Evolutionary conservation across 2,329 filamentous ascomycete genomes (phyloP), one percentile per base, ranked within the genome.

Genomic region (Plectosphaerella sp.): DNA sequence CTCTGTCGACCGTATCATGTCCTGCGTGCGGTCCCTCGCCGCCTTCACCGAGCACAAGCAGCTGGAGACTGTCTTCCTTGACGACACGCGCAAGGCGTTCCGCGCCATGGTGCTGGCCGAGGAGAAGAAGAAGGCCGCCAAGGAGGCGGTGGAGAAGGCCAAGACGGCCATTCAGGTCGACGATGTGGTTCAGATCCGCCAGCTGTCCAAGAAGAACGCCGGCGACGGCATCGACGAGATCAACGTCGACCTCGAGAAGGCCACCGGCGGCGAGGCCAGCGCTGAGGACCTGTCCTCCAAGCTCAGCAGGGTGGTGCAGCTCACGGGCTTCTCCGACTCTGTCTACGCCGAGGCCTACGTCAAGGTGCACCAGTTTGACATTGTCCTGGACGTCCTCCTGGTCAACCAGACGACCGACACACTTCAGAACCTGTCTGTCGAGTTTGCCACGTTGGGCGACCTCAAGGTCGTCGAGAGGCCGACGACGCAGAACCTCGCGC

Each of bases 261-360:
- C 94, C 4, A 97, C 93, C 20, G 93, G 93, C 45, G 94, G 93
- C 54, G 93, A 97, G 68, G 82, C 86, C 15, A 83, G 76, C 2
- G 79, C 88, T 2, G 94, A 97, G 66, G 91, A 97, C 58, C 78
- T 97, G 3, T 88, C 89, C 12, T 96, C 91, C 51, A 99, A 99
- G 72, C 84, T 99, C 55, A 97, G 88, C 75, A 85, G 94, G 14
- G 93, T 99, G 37, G 94, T 99, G 20, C 94, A 99, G 71, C 82
- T 99, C 45, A 99, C 94, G 16, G 94, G 94, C 55, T 99, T 99
- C 80, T 97, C 94, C 0, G 94, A 99, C 65, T 88, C 94, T 1
- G 94, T 99, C 14, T 99, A 99, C 63, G 94, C 91, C n/a, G 94
- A 99, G 72, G 94, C 94, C 5, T 99, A 99, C 63, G 93, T 99